Base-by-base conservation (phyloP, 805 yeast genomes). In the Lipomyces japonicus region DNA sequence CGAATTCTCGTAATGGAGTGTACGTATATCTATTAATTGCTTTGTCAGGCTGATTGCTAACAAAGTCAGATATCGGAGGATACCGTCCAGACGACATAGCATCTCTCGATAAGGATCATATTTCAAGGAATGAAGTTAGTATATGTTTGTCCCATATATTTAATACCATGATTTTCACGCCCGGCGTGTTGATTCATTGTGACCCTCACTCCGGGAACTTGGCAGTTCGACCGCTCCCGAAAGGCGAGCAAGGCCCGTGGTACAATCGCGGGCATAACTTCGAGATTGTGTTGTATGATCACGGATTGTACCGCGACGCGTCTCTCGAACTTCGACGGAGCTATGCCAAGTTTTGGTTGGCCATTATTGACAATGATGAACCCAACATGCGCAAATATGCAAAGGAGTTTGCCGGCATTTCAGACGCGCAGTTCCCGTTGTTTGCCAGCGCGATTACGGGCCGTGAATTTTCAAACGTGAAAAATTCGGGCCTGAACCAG, bases 151-250 rank as follows among this genome's bases (percentile, higher is more conserved):
- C 96, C 0, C 96, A 91, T 61, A 82, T 88, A 25, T 93, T 93
- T 73, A 87, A 91, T 71, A 82, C 81, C 63, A 93, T 93, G 99
- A 88, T 93, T 36, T 93, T 93, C 71, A 84, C 95, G 1, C 95
- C 96, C 0, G 82, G 81, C 24, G 95, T 88, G 21, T 87, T 91
- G 0, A 78, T 93, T 38, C 99, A 93, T 66, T 93, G 98, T 70
- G 99, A 93, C 66, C 98, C 98, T 1, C 99, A 93, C 66, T 96
- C 95, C 9, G 99, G 99, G 0, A 93, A 93, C 63, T 71, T 93
- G 51, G 96, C 97, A 0, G 87, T 93, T 21, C 72, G 89, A 48
- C 63, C 67, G 1, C 59, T 70, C 18, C 61, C 67, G 5, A 54
- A 61, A 18, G 58, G 60, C 26, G 65, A 54, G 37, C 52, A 51